phyloP scores from a whole-genome alignment of 116 monocot species.

The Dioscorea cayenensis region DNA sequence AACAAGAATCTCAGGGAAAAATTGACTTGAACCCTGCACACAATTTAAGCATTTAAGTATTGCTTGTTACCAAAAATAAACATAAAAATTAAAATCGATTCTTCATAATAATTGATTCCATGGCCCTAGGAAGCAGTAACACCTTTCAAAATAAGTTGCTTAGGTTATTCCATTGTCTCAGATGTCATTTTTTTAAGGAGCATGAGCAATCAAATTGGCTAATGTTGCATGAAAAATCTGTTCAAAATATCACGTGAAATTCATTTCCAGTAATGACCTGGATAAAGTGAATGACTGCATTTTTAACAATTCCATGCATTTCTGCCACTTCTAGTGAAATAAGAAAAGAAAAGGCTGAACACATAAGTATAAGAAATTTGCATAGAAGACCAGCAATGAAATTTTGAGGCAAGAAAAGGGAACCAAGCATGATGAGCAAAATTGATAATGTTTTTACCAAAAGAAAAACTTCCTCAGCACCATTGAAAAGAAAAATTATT shows the following conservation, averaged over 20 bases:
- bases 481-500: conserved; percentile 93
- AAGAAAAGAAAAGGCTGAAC: background rate
- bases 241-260: background rate
- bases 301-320: background rate
- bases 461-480: conserved; percentile 96
- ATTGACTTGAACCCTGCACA: background rate
- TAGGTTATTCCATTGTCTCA: no score
- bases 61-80: background rate
- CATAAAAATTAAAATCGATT: no score
- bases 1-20: no score
- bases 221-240: background rate
- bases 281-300: background rate
- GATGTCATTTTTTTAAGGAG: background rate
- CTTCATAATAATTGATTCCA: no score
- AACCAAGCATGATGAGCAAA: background rate
- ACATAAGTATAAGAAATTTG: background rate
- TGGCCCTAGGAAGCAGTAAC: no score
- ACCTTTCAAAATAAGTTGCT: no score
- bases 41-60: background rate
- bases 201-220: background rate
- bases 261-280: background rate
- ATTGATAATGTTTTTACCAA: conserved; percentile 48
- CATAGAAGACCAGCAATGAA: background rate
- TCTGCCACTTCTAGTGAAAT: background rate
- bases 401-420: background rate